These are phyloP conservation scores for Chrysanthemum seticuspe DNA, from an alignment of 129 eudicot species.

Conservation along the genomic window DNA sequence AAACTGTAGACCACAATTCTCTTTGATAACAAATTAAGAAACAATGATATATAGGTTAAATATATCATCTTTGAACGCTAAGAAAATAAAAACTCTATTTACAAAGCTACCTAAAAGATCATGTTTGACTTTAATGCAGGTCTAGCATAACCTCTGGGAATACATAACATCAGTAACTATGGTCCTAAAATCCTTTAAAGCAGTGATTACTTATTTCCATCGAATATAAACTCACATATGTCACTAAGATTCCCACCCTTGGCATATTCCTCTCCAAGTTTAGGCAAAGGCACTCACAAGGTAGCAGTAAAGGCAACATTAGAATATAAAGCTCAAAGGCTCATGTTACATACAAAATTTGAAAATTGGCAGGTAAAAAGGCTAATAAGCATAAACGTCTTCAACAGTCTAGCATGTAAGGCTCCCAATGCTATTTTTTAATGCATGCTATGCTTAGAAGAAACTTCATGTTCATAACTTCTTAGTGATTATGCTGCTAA, in stretches of 20 bases:
- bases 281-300: neutral
- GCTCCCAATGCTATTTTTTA: too few relatives aligned
- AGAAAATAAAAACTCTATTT: neutral
- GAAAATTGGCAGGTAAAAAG: neutral
- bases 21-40: too few relatives aligned
- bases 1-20: neutral
- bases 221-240: neutral
- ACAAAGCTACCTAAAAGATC: neutral
- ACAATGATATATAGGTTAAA: too few relatives aligned
- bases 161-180: neutral
- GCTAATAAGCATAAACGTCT: neutral
- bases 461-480: neutral
- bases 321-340: neutral
- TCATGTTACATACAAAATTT: too few relatives aligned
- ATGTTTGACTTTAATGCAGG: neutral
- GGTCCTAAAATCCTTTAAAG: neutral
- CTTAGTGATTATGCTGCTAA: neutral
- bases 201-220: too few relatives aligned
- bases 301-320: constrained; percentile 1
- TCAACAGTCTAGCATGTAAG: neutral
- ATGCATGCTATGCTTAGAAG: too few relatives aligned
- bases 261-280: neutral
- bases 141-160: neutral
- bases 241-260: neutral
- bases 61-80: neutral